Evolutionary conservation across 148 eudicot genomes (phyloP).

Genomic region (Vaccinium vitisidaea): DNA sequence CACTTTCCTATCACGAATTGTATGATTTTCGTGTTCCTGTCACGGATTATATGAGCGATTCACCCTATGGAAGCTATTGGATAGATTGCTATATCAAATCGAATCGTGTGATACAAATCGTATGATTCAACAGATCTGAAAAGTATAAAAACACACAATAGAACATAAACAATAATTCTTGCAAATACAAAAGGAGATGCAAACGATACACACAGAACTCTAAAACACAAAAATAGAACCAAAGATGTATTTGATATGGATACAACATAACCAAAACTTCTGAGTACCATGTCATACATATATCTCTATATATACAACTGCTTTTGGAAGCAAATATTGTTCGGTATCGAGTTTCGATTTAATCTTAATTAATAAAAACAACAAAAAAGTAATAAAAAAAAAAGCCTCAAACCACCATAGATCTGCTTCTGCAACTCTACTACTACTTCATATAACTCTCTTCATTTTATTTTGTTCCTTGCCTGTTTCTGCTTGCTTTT

Average conservation of each 20-base stretch:
- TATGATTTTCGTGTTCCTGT: too few species aligned
- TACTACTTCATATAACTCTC: background rate
- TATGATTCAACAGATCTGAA: background rate
- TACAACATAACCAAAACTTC: constrained; percentile 19
- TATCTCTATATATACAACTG: constrained; percentile 14
- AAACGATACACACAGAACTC: background rate
- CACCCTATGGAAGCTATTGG: background rate
- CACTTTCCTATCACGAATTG: too few species aligned
- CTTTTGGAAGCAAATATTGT: constrained; percentile 8
- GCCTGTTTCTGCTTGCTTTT: constrained; percentile 13
- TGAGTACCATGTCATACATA: constrained; percentile 8
- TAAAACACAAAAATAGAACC: background rate
- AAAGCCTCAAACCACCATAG: constrained; percentile 26
- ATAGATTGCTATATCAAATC: background rate
- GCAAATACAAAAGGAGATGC: too few species aligned
- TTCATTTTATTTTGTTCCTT: background rate
- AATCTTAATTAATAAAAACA: background rate
- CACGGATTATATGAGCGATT: too few species aligned
- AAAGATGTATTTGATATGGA: background rate
- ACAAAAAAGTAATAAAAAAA: constrained; percentile 25
- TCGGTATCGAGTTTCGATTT: constrained; percentile 18
- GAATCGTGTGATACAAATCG: background rate
- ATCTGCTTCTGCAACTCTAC: constrained; percentile 23
- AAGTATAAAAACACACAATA: background rate
- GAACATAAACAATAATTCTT: background rate